Evolutionary conservation across 352 stramenopile species (phyloP), one percentile per base, ranked within the genome.

Genomic region (Phytopythium oedochilum): DNA sequence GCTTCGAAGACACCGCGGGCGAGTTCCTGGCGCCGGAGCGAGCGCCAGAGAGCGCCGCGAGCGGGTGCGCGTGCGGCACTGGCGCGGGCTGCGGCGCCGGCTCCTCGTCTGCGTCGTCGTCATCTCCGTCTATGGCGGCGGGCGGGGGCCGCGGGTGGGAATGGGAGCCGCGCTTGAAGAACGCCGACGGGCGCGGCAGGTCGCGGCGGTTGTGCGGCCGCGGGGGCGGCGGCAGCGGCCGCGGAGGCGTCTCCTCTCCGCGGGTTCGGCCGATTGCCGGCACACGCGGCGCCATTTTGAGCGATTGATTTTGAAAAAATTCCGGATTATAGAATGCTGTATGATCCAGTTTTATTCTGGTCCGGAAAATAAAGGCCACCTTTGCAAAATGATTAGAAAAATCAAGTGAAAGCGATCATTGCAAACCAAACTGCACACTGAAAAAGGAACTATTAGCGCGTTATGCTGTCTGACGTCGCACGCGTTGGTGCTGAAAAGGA

Each of bases 11-110:
- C 8, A 36, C 14, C n/a, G 14, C 20, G 40, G 34, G 38, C 7
- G 9, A 25, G 35, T 53, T 42, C n/a, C 62, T 57, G 4, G 28
- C n/a, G 3, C 31, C 43, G n/a, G 40, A 42, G 38, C 45, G 53
- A n/a, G 49, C 47, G 31, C 68, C 38, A 14, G 61, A 53, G 39
- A 83, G 53, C 39, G 64, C 48, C 23, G 66, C 57, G 18, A 88
- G 39, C n/a, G 79, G 79, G 25, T 89, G 79, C 12, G 64, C 61
- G 45, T 89, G 79, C 3, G 79, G 79, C 28, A 68, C 49, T 7
- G 79, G 79, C 38, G 77, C 54, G 15, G 68, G 57, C 48, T 75
- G 66, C 17, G 66, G 73, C 3, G 60, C 55, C 38, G 68, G 25
- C 11, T 60, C 22, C 9, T 75, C 66, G 3, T 81, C 66, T 3